Percentiles rank a stretch among this genome's conserved stretches.
phyloP scores from a whole-genome alignment of 306 rosid genomes.

The Rosa chinensis region DNA sequence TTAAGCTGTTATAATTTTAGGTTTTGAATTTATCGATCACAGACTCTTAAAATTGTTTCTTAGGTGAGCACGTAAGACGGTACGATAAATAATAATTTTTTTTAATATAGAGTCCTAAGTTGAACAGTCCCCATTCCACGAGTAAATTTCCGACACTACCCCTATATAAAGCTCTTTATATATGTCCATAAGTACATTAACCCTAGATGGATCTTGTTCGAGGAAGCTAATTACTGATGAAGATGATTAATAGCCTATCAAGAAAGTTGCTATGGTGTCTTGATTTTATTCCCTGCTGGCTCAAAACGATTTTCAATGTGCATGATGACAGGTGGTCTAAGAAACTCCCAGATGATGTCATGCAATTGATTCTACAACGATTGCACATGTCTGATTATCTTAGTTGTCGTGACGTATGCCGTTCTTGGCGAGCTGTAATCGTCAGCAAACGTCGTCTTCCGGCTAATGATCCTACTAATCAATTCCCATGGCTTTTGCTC shows the following conservation, averaged over 20 bases:
- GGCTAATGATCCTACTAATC: background rate
- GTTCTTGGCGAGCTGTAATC: background rate
- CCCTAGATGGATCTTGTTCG: no score
- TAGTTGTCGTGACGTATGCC: background rate
- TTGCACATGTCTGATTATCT: background rate
- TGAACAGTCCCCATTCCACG: no score
- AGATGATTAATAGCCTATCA: background rate
- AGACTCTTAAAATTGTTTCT: no score
- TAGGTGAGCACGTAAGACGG: no score
- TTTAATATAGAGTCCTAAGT: no score
- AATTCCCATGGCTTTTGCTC: background rate
- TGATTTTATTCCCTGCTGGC: background rate
- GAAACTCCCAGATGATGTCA: background rate
- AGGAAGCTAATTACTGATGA: background rate
- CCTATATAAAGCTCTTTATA: no score
- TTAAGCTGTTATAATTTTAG: no score
- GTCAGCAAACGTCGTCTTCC: background rate
- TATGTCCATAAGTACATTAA: no score
- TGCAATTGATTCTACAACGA: background rate
- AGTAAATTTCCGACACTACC: no score
- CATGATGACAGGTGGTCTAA: background rate
- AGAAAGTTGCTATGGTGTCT: background rate
- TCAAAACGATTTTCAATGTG: background rate
- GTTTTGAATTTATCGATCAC: no score
- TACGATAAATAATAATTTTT: no score